Base-by-base conservation (phyloP, 176 grass and related monocot species). In the Thinopyrum elongatum region DNA sequence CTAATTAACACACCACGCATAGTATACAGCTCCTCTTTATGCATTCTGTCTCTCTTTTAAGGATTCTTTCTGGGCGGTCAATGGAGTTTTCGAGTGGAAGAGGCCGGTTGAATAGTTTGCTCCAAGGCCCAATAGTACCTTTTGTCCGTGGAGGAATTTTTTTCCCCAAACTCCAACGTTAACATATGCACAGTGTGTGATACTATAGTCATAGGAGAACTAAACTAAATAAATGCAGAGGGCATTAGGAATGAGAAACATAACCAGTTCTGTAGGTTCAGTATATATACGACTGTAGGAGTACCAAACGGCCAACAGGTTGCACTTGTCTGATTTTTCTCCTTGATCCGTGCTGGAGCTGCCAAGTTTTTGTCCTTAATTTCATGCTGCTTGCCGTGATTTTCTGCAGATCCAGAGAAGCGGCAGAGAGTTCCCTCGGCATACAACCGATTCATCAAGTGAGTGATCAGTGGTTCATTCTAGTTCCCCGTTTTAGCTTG, bases 381-480 rank as follows among this genome's bases (percentile, higher is more conserved):
- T 36, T 80, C 21, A 31, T 65, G 7, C 19, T 77, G 28, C 3
- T 66, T 84, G 14, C 46, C 29, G 23, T 85, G 34, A 82, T 83
- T 80, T 74, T 33, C 78, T 27, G 87, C 97, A 99, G 97, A 89
- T 60, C 49, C 92, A 5, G 97, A 97, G 87, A 99, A 99, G 86
- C 79, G 97, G 41, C 97, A 99, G 87, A 91, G 97, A 91, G 97
- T 99, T 75, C 97, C 97, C 29, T 99, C 97, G 1, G 97, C 94
- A 1, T 99, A 99, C 83, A 99, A 99, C 72, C 84, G 97, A 80
- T 99, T 99, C 89, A 99, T 99, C 86, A 99, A 99, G 97, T 99
- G 85, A 91, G 97, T 80, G 12, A 75, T 77, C 6, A 1, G 30
- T 53, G 12, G 11, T 44, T 34, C 77, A 61, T 17, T 62, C 30